Percentiles rank a stretch among this genome's conserved stretches.
These are phyloP conservation scores for Rugonectria rugulosa DNA, from an alignment of 2,329 filamentous ascomycete species.

Conservation along the genomic window DNA sequence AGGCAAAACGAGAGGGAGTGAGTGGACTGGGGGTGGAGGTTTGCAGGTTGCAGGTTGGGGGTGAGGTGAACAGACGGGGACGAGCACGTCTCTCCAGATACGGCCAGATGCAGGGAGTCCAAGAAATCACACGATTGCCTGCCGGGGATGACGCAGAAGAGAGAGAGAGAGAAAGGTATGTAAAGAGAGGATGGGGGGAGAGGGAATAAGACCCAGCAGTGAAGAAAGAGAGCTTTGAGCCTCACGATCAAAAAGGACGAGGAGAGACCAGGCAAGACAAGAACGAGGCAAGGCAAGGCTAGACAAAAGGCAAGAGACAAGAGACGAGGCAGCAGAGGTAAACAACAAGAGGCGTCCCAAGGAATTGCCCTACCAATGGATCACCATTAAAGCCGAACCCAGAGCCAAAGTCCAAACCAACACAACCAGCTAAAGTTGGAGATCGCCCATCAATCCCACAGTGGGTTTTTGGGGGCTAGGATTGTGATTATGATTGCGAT, in stretches of 20 bases:
- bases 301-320: too few relatives aligned
- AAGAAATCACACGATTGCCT: conserved; percentile 31
- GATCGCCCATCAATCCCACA: neutral
- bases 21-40: neutral
- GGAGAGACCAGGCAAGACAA: too few relatives aligned
- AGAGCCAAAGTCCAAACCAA: neutral
- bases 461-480: neutral
- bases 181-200: neutral
- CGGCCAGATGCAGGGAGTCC: conserved; percentile 16
- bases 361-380: neutral
- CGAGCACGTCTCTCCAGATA: too few relatives aligned
- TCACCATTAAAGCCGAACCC: too few relatives aligned
- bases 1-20: neutral
- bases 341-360: neutral
- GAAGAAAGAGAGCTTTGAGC: neutral
- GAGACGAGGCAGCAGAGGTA: neutral
- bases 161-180: neutral
- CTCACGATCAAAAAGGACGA: neutral
- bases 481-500: conserved; percentile 1
- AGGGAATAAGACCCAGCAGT: conserved; percentile 1
- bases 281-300: too few relatives aligned
- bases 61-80: too few relatives aligned
- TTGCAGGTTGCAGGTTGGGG: neutral
- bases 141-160: conserved; percentile 4
- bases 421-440: conserved; percentile 3